Conservation (phyloP, 371 early-diverging fungal species). For the Apophysomyces variabilis region DNA sequence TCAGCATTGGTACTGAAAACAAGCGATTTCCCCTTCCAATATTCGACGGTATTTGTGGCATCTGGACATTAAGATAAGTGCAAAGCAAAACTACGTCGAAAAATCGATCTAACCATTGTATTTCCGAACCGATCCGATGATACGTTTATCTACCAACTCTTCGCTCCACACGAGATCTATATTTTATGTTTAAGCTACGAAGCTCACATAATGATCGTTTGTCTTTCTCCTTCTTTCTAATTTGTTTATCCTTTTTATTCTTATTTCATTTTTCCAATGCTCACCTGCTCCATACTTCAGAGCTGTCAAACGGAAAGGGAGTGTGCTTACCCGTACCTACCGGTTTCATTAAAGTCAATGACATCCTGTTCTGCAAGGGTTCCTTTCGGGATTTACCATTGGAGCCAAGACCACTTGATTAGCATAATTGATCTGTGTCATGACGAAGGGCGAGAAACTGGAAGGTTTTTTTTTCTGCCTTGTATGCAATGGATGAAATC, state of each 20-base stretch:
- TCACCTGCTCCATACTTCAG: conserved; percentile 89
- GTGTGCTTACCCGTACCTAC: conserved; percentile 83
- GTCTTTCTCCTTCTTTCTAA: too few relatives aligned
- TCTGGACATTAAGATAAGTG: conserved; percentile 33
- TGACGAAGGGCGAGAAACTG: not conserved
- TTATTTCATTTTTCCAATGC: not conserved
- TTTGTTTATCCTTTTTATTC: not conserved
- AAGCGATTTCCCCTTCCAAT: conserved; percentile 57
- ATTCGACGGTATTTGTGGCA: conserved; percentile 72
- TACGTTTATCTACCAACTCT: conserved; percentile 89
- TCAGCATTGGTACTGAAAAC: conserved; percentile 68
- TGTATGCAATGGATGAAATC: too few relatives aligned
- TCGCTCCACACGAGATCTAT: conserved; percentile 90
- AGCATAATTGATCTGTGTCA: conserved; percentile 43
- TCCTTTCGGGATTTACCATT: conserved; percentile 64
- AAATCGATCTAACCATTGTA: conserved; percentile 62
- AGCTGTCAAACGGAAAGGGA: conserved; percentile 86
- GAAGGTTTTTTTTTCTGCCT: too few relatives aligned
- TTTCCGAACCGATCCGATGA: conserved; percentile 79
- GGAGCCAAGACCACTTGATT: conserved; percentile 85
- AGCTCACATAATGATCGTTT: too few relatives aligned
- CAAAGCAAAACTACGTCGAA: not conserved
- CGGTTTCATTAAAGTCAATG: not conserved
- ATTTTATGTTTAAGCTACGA: not conserved
- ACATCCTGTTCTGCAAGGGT: not conserved